A percentile compares a stretch with the other conserved stretches of the same genome.
Conservation (phyloP, 106 monocot genomes). For the Iris macrosiphon region DNA sequence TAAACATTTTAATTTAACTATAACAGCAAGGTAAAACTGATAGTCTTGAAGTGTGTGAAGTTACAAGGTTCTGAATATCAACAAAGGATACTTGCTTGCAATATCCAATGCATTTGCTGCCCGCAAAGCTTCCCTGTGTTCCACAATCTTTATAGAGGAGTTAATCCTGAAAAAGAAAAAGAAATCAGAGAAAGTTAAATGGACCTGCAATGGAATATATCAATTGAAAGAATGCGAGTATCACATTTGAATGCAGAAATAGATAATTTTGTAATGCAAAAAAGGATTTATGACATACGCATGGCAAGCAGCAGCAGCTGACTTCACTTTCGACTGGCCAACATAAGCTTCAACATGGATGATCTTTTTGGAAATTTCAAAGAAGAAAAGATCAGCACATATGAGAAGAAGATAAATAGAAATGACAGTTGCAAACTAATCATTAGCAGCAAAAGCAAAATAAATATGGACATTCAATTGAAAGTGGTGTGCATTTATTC, state of each 20-base stretch:
- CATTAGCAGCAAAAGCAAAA: too few relatives aligned
- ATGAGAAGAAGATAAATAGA: background rate
- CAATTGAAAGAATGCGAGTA: too few relatives aligned
- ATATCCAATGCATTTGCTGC: conserved; percentile 81
- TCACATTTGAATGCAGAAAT: too few relatives aligned
- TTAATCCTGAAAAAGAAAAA: conserved; percentile 65
- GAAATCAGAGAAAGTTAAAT: too few relatives aligned
- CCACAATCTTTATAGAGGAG: conserved; percentile 76
- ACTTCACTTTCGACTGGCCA: conserved; percentile 83
- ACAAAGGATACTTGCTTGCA: conserved; percentile 85
- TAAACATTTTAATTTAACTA: conserved; percentile 14
- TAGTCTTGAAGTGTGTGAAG: background rate
- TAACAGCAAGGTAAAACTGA: background rate
- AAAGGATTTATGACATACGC: conserved; percentile 46
- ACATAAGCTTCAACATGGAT: conserved; percentile 81
- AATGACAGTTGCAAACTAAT: too few relatives aligned
- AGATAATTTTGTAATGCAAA: background rate
- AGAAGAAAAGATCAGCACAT: conserved; percentile 10
- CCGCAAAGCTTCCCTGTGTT: conserved; percentile 66
- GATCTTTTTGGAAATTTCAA: conserved; percentile 35
- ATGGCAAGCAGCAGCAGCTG: conserved; percentile 83
- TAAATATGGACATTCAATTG: too few relatives aligned
- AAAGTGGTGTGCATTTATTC: too few relatives aligned
- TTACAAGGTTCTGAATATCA: background rate
- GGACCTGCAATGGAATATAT: too few relatives aligned